Evolutionary conservation across 2,329 filamentous ascomycete species (phyloP).

Genomic region (Fusarium decemcellulare): DNA sequence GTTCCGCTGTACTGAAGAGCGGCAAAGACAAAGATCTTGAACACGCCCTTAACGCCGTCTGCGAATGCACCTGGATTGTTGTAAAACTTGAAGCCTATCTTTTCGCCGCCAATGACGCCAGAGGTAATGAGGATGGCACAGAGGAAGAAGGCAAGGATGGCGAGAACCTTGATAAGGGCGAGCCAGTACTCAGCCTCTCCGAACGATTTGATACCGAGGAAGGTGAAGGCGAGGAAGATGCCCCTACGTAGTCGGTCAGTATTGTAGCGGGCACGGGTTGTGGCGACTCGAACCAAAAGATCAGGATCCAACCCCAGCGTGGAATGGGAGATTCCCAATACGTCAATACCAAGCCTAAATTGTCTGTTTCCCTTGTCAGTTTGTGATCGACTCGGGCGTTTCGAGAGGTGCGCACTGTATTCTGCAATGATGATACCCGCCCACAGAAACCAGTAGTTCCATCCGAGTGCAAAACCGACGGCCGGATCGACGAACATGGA

Average conservation of each 20-base stretch:
- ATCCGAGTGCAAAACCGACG: neutral
- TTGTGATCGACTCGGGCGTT: rapidly evolving
- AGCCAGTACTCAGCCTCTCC: constrained; percentile 25
- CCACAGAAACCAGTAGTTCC: neutral
- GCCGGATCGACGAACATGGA: neutral
- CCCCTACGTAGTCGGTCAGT: neutral
- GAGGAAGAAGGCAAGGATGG: constrained; percentile 22
- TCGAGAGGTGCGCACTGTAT: neutral
- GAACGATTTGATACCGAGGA: neutral
- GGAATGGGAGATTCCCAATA: neutral
- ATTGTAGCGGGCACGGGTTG: neutral
- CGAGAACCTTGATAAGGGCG: constrained; percentile 18
- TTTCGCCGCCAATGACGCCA: constrained; percentile 40
- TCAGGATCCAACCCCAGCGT: neutral
- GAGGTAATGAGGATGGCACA: constrained; percentile 35
- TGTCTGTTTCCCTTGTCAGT: neutral
- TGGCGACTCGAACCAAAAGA: neutral
- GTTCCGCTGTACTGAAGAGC: neutral
- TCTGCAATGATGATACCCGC: neutral
- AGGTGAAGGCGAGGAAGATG: neutral
- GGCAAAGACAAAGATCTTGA: neutral
- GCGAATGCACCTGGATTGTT: constrained; percentile 2
- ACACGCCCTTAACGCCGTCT: neutral
- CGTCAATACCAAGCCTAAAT: constrained; percentile 1
- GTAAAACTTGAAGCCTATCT: constrained; percentile 35